Base-by-base conservation (phyloP, 768 basidiomycete genomes). In the Chalciporus sphaerocephalus region DNA sequence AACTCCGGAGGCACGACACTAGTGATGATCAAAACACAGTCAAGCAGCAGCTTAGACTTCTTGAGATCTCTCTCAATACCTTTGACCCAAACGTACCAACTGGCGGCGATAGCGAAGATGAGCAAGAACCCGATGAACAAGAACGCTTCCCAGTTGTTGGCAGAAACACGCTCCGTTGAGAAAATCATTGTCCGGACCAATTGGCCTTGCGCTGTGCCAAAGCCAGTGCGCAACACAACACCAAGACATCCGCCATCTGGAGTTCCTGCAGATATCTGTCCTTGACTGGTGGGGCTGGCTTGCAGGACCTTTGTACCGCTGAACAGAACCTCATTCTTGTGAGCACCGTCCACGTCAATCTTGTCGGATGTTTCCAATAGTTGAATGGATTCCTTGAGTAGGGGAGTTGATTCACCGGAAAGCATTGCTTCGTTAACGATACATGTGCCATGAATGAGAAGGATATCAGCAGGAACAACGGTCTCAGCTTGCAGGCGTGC, bases 371-470 rank as follows among this genome's bases (percentile, higher is more conserved):
- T 70, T 5, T 94, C 88, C 9, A 92, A 73, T 0, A 98, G 74
- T 52, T 92, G 87, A 46, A 97, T 86, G 12, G 90, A 92, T 60
- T 99, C 96, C 61, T 99, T 99, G 38, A 99, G 74, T 8, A 99
- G 74, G 5, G 96, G 96, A 0, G 96, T 99, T 0, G 93, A 96
- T 71, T 99, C 96, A 40, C 96, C 96, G 1, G 93, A 96, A 2
- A 99, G 73, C 96, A 99, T 98, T 21, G 96, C 96, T 66, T 99
- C 96, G 64, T 99, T 99, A 53, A 98, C 94, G 57, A 99, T 98
- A 51, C 86, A 87, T 1, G 92, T 89, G 9, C 96, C 96, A 46
- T 85, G 81, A 11, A 97, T 66, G n/a, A 99, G 77, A 15, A 99
- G 79, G 28, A 99, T 79, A 59, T 99, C 95, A 9, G 92, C 94